Percentiles rank a stretch among this genome's conserved stretches.
Conservation (phyloP, 345 rosid genomes). For the Lepidium africanum region DNA sequence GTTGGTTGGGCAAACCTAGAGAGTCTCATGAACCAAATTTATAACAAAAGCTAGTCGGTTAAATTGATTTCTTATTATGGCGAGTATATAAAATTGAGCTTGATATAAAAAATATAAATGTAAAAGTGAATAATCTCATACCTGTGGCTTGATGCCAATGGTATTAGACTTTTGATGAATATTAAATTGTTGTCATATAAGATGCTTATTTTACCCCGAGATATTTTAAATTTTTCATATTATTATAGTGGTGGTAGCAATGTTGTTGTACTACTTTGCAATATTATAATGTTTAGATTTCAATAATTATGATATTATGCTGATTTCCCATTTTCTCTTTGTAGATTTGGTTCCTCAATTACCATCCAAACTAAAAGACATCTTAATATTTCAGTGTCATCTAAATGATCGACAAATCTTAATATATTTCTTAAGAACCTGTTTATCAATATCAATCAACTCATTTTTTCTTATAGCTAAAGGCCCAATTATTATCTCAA, state of each 20-base stretch:
- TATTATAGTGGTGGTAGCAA: conserved; percentile 9
- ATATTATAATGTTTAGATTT: background rate
- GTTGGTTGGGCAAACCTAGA: conserved; percentile 35
- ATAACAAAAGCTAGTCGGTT: conserved; percentile 18
- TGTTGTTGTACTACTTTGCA: background rate
- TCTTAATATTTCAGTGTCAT: background rate
- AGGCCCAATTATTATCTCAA: background rate
- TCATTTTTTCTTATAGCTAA: background rate
- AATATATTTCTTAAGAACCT: background rate
- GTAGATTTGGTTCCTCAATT: conserved; percentile 15
- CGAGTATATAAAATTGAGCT: too few relatives aligned
- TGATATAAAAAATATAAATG: background rate
- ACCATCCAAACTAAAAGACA: conserved; percentile 10
- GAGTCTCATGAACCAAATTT: conserved; percentile 28
- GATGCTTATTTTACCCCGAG: conserved; percentile 16
- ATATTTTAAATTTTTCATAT: background rate
- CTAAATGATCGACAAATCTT: background rate
- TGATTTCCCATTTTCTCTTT: conserved; percentile 15
- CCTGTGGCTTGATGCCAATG: conserved; percentile 4
- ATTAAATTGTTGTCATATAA: background rate
- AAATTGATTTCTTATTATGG: too few relatives aligned
- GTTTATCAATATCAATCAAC: background rate
- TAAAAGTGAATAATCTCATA: background rate
- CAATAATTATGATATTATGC: conserved; percentile 22
- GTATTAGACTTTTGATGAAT: background rate